These are phyloP conservation scores for Globisporangium barbulae DNA, from an alignment of 352 stramenopile species.

Conservation along the genomic window DNA sequence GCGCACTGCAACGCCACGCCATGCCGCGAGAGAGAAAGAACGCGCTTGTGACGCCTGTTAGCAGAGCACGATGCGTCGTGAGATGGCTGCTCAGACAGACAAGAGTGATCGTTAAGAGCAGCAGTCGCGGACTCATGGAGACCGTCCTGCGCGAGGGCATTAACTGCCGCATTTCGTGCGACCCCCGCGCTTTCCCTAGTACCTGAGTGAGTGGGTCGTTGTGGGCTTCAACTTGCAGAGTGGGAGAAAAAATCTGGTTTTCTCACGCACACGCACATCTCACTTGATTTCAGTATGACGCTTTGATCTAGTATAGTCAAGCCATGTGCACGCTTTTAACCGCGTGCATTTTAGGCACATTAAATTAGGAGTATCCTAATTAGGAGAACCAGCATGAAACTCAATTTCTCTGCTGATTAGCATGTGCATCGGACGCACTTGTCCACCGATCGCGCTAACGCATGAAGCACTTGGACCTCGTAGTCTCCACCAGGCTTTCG, in stretches of 20 bases:
- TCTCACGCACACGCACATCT: neutral
- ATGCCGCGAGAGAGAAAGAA: slow-evolving; percentile 20
- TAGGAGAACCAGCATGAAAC: no score
- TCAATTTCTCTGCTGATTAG: neutral
- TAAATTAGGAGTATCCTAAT: no score
- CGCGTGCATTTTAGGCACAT: no score
- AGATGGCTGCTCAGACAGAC: neutral
- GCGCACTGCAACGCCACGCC: slow-evolving; percentile 72
- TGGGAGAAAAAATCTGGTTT: neutral
- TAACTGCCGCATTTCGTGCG: neutral
- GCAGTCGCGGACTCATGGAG: neutral
- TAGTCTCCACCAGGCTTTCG: neutral
- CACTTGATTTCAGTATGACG: neutral
- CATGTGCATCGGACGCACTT: slow-evolving; percentile 13
- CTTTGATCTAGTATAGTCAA: neutral
- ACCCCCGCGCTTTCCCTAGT: neutral
- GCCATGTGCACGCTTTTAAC: no score
- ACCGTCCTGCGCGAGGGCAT: neutral
- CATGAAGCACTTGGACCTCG: neutral
- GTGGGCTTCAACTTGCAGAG: slow-evolving; percentile 1
- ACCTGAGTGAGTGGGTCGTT: neutral
- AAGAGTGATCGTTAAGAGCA: neutral
- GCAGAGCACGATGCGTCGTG: neutral
- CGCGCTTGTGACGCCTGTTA: neutral
- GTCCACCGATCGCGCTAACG: neutral